These are phyloP conservation scores for Zygosaccharomyces pseudobailii DNA, from an alignment of 1,139 yeast genomes.

Conservation along the genomic window DNA sequence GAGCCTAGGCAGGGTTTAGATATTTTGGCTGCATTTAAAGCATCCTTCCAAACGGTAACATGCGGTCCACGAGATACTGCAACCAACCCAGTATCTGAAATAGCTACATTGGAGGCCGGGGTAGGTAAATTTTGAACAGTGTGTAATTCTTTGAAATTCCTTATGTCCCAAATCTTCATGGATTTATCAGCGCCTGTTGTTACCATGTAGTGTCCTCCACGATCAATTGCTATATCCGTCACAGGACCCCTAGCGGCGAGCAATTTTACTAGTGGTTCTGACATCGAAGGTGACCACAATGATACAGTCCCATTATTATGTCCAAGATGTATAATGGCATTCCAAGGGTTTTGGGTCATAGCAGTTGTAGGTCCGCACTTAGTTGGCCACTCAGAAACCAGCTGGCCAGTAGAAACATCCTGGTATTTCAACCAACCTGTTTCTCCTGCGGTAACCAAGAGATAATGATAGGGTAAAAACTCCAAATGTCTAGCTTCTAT, in stretches of 20 bases:
- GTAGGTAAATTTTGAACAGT: slow-evolving; percentile 64
- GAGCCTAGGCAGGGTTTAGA: slow-evolving; percentile 39
- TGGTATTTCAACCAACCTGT: slow-evolving; percentile 87
- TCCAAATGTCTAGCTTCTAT: slow-evolving; percentile 79
- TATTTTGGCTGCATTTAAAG: slow-evolving; percentile 43
- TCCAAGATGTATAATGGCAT: slow-evolving; percentile 91
- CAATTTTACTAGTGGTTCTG: slow-evolving; percentile 79
- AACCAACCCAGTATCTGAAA: slow-evolving; percentile 83
- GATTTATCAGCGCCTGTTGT: slow-evolving; percentile 85
- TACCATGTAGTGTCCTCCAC: slow-evolving; percentile 94
- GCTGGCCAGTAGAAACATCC: slow-evolving; percentile 88
- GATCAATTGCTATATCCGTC: slow-evolving; percentile 76
- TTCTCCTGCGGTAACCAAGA: slow-evolving; percentile 82
- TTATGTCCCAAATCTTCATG: slow-evolving; percentile 88
- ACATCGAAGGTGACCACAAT: slow-evolving; percentile 88
- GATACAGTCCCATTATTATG: slow-evolving; percentile 92
- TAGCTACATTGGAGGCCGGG: slow-evolving; percentile 73
- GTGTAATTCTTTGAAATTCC: slow-evolving; percentile 74
- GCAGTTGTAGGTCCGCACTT: slow-evolving; percentile 87
- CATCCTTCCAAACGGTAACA: slow-evolving; percentile 82
- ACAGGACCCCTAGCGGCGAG: slow-evolving; percentile 84
- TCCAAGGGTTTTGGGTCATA: slow-evolving; percentile 90
- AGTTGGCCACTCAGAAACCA: slow-evolving; percentile 79
- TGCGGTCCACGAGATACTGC: slow-evolving; percentile 95
- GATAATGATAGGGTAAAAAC: slow-evolving; percentile 87